Conservation (phyloP, 306 rosid species). For the Glycyrrhiza uralensis region DNA sequence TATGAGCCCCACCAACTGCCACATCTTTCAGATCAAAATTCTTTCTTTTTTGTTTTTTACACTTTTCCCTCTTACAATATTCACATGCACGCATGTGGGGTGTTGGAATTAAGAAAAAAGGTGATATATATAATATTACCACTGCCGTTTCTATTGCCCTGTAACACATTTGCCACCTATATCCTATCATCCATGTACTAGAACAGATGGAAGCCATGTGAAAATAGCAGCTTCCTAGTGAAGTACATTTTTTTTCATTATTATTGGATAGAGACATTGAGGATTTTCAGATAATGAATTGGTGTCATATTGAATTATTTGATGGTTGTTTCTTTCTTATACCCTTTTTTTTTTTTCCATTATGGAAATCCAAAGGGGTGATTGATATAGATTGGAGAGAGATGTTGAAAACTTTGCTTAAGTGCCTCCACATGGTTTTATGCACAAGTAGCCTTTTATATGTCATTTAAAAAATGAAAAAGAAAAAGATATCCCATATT, state of each 20-base stretch:
- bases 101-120: constrained; percentile 32
- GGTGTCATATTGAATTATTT: constrained; percentile 20
- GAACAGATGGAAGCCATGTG: constrained; percentile 59
- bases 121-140: constrained; percentile 5
- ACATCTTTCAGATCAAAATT: constrained; percentile 27
- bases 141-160: constrained; percentile 23
- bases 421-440: constrained; percentile 55
- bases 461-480: constrained; percentile 24
- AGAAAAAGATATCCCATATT: constrained; percentile 9
- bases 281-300: constrained; percentile 24
- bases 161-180: constrained; percentile 19
- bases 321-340: constrained; percentile 1
- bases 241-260: constrained; percentile 38
- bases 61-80: constrained; percentile 31
- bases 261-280: constrained; percentile 42
- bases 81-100: constrained; percentile 76
- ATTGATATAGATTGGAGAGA: constrained; percentile 5
- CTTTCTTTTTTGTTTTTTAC: not conserved
- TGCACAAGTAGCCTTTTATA: constrained; percentile 47
- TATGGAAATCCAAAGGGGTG: constrained; percentile 18
- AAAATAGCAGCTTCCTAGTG: constrained; percentile 67
- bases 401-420: constrained; percentile 35
- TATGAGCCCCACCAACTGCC: constrained; percentile 60
- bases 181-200: not conserved
- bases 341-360: not conserved